Evolutionary conservation across 495 filamentous ascomycete genomes (phyloP), one percentile per base, ranked within the genome.

Genomic region (Neurospora tetrasperma): DNA sequence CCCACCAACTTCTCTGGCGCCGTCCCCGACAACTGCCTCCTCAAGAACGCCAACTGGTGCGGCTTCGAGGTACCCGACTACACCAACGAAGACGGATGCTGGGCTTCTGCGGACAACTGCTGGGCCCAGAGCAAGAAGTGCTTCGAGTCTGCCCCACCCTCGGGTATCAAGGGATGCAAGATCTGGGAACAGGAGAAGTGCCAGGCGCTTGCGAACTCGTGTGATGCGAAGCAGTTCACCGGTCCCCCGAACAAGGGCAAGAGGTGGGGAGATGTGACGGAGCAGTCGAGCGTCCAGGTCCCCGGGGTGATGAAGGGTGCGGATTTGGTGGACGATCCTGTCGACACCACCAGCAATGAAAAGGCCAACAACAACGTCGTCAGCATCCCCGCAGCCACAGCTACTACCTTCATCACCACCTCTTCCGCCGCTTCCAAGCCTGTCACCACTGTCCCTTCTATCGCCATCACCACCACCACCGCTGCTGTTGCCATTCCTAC

Each of bases 11-110:
- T 74, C n/a, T 71, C 83, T 12, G 86, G 85, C 43, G 76, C 80
- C 14, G 82, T 88, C 54, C 89, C 89, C 0, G 69, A 76, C 0
- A 78, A 80, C 66, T 92, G 88, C 78, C 82, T 91, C 41, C 78
- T 90, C 69, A 85, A 87, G 73, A 92, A 91, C 76, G 90, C 82
- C 44, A 92, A 93, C 80, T 94, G 91, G 91, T 92, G 90, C 78
- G 89, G 85, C 42, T 75, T 84, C 27, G 86, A 91, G 74, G 81
- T 92, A 0, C 79, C 87, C 0, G 72, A 71, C 10, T 93, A 90
- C 78, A 80, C 78, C 6, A 80, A 81, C 44, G 81, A 88, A 74
- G 71, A 74, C 14, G 85, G 86, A n/a, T 94, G 92, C 83, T 91
- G 86, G 86, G 78, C 78, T 23, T 73, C 85, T 9, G 81, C 79